Evolutionary conservation across 1,284 basidiomycete genomes (phyloP), one percentile per base, ranked within the genome.

Genomic region (Leccinum variabile): DNA sequence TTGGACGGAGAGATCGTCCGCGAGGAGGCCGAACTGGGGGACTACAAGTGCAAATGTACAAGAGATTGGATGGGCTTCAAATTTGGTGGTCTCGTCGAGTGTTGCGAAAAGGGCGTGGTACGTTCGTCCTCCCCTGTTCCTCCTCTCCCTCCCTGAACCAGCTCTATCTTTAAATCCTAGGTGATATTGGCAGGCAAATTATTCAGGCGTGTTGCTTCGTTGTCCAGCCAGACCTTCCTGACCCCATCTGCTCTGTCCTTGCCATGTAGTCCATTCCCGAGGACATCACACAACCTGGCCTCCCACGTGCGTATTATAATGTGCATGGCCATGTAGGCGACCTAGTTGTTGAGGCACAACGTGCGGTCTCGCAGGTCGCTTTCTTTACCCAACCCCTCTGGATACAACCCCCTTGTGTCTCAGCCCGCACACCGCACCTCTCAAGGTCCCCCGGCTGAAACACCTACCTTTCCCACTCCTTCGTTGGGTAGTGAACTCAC

Each of bases 31-130:
- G 83, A 84, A 39, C 72, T 97, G 8, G 86, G 91, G 2, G 95
- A 97, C 74, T 94, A 90, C 73, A 98, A 97, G 79, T 84, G 95
- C 28, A 75, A 81, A 2, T 84, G 83, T 22, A 81, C 86, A 4
- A 87, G 85, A 66, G 82, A 85, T 61, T 93, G 90, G 75, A 86
- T 97, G 81, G 86, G 86, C 1, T 79, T 93, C 71, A 97, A 97
- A 79, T 95, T 95, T 71, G 94, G 93, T 33, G 94, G 92, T 1
- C 76, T 97, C 52, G 78, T 90, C 63, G 95, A 97, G 77, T 88
- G 88, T 61, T 92, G 90, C 54, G 92, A 95, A 77, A 96, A 94
- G 78, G 88, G 93, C 64, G 80, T 80, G 33, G 89, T 72, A 7
- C 52, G 71, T 67, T 14, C 87, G 63, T 55, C 18, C 61, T 82